Base-by-base conservation (phyloP, 2,329 filamentous ascomycete genomes). In the Scedosporium boydii region DNA sequence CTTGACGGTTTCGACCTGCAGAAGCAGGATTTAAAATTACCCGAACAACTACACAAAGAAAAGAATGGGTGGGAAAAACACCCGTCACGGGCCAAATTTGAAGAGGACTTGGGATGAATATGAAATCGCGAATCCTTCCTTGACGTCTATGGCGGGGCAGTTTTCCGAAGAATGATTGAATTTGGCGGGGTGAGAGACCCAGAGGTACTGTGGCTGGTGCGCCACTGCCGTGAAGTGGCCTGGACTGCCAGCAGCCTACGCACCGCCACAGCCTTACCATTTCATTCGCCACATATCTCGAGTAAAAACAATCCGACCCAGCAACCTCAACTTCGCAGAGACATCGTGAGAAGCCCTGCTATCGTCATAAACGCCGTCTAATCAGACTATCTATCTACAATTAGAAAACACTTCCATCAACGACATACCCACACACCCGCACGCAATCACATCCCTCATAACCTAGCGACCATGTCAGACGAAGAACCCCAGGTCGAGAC, bases 1-100 rank as follows among this genome's bases (percentile, higher is more conserved):
- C 71, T 78, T 83, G 76, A 62, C 66, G 66, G 65, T n/a, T 56
- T 38, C 10, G 27, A 29, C 60, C 53, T 48, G 55, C 60, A 18
- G 12, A 16, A 21, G 53, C 55, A 62, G 53, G 60, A 51, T 42
- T 62, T 58, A 2, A 21, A n/a, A 62, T 55, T 10, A 58, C 34
- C 4, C 21, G 21, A 7, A 21, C 7, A 16, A n/a, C 27, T 57
- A 62, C 10, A 23, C n/a, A 12, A 38, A 38, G 29, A 55, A 23
- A 34, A 53, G 21, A 23, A 41, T 18, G 16, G 53, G 26, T n/a
- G 51, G 27, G 26, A 51, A 29, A 60, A 29, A 51, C 6, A 27
- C 42, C 46, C 44, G 27, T 27, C 26, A 27, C 10, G 44, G 44
- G 59, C 26, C 51, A 14, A 27, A 44, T 48, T n/a, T n/a, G 38